Conservation (phyloP, 306 rosid species). For the Begonia masoniana region DNA sequence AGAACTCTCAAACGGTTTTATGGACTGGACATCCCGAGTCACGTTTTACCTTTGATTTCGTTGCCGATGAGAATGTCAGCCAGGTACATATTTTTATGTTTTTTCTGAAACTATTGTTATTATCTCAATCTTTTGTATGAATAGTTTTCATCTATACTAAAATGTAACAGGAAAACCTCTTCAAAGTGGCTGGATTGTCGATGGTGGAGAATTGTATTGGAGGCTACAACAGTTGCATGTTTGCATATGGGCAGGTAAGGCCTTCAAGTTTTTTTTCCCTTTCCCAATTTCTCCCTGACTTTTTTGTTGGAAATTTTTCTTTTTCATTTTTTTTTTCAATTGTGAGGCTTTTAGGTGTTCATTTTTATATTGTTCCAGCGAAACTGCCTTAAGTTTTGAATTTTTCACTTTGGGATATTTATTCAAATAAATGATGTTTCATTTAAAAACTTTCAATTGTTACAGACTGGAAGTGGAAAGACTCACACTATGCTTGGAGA, state of each 20-base stretch:
- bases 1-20: conserved; percentile 60
- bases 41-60: conserved; percentile 83
- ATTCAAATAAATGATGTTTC: neutral
- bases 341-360: too few species aligned
- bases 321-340: too few species aligned
- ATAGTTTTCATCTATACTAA: conserved; percentile 9
- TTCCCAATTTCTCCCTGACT: neutral
- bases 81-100: conserved; percentile 40
- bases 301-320: too few species aligned
- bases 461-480: conserved; percentile 97
- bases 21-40: conserved; percentile 97
- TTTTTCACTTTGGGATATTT: neutral
- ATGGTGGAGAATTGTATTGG: conserved; percentile 95
- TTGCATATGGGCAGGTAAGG: conserved; percentile 98
- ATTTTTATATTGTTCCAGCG: too few species aligned
- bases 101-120: neutral
- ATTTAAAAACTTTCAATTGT: conserved; percentile 7
- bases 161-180: conserved; percentile 66
- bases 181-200: conserved; percentile 88
- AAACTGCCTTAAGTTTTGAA: too few species aligned
- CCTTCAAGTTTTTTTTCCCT: conserved; percentile 2
- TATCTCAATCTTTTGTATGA: conserved; percentile 1
- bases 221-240: conserved; percentile 98
- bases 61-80: conserved; percentile 90
- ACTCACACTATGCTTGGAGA: conserved; percentile 99